Evolutionary conservation across 176 grass and related monocot genomes (phyloP).

Genomic region (Pharus latifolius): DNA sequence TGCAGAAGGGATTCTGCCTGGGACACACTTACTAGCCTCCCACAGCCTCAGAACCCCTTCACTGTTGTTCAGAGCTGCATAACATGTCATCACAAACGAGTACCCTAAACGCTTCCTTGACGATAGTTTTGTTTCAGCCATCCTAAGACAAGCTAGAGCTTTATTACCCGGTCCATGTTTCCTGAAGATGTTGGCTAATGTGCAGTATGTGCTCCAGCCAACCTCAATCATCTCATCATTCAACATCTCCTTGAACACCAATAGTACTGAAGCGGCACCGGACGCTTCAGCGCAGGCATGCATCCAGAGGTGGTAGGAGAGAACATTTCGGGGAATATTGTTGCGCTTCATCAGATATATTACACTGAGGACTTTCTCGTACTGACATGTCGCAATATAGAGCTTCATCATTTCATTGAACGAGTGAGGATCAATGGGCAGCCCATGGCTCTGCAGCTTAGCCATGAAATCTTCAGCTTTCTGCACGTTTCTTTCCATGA

Average conservation of each 20-base stretch:
- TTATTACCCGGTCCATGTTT: conserved; percentile 32
- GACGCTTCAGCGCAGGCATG: conserved; percentile 39
- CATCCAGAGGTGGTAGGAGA: conserved; percentile 82
- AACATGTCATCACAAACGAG: conserved; percentile 81
- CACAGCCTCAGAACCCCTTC: conserved; percentile 60
- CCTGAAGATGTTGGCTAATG: conserved; percentile 53
- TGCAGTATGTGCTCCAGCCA: conserved; percentile 87
- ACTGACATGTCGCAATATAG: conserved; percentile 46
- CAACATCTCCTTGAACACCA: conserved; percentile 55
- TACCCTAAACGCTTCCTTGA: conserved; percentile 43
- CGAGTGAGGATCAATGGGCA: conserved; percentile 57
- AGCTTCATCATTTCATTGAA: conserved; percentile 89
- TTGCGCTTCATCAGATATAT: conserved; percentile 57
- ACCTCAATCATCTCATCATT: conserved; percentile 54
- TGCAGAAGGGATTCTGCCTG: conserved; percentile 44
- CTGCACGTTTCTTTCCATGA: conserved; percentile 46
- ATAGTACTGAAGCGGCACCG: conserved; percentile 35
- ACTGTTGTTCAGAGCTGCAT: conserved; percentile 45
- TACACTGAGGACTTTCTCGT: conserved; percentile 37
- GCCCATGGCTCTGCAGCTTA: conserved; percentile 50
- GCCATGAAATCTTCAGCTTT: conserved; percentile 69
- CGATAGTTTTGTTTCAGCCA: conserved; percentile 65
- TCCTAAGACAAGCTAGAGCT: conserved; percentile 43
- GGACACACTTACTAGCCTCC: conserved; percentile 61
- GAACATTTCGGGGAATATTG: conserved; percentile 46